Conservation (phyloP, 768 basidiomycete genomes). For the Leccinum fibrillosum region DNA sequence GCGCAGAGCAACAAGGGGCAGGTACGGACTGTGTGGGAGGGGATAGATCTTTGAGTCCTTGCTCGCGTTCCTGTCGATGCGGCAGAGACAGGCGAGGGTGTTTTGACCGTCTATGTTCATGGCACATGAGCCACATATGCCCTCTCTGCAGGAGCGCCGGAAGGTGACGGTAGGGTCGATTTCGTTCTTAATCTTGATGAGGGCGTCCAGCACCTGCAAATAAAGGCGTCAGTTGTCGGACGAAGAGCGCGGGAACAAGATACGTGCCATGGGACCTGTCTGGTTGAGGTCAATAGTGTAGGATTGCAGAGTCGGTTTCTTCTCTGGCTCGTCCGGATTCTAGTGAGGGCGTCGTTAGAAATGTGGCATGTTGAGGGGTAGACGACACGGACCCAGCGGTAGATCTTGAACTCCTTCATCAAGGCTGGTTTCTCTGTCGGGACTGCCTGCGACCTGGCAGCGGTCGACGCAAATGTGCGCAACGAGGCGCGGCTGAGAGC, state of each 20-base stretch:
- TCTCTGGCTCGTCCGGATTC: conserved; percentile 94
- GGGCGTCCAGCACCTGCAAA: conserved; percentile 73
- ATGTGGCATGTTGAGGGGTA: neutral
- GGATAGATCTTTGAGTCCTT: conserved; percentile 94
- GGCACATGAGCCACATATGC: conserved; percentile 97
- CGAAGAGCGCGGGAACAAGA: neutral
- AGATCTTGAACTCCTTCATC: conserved; percentile 96
- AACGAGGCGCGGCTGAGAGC: conserved; percentile 7
- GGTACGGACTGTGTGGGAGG: conserved; percentile 85
- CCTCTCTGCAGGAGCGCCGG: conserved; percentile 88
- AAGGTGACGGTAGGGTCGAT: conserved; percentile 96
- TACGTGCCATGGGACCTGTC: conserved; percentile 87
- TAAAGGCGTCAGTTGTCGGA: neutral
- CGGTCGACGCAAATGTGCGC: conserved; percentile 34
- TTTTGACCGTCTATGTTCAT: conserved; percentile 99
- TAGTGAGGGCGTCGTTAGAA: conserved; percentile 16
- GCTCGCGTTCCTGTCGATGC: conserved; percentile 73
- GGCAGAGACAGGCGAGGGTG: conserved; percentile 95
- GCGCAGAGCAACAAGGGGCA: neutral
- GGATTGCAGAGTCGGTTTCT: conserved; percentile 87
- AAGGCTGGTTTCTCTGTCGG: conserved; percentile 65
- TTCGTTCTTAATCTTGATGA: conserved; percentile 99
- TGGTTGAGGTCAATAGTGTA: conserved; percentile 92
- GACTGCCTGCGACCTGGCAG: conserved; percentile 34
- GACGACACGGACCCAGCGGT: conserved; percentile 75